Evolutionary conservation across 1,284 basidiomycete genomes (phyloP), one percentile per base, ranked within the genome.

Genomic region (Trichosporon asahii): DNA sequence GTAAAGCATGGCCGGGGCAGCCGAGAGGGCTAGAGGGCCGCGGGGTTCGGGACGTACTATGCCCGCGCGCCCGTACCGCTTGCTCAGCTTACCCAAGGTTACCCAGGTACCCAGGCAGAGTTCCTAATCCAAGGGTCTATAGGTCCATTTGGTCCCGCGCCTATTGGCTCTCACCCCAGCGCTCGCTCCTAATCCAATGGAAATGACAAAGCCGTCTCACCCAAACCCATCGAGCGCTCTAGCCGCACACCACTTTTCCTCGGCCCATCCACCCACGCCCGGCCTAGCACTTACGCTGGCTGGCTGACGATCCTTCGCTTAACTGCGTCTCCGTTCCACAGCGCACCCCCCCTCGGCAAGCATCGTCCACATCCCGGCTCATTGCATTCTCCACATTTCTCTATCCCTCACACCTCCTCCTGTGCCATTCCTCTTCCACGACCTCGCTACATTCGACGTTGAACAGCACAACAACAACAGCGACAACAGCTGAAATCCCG

Each of bases 121-220:
- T n/a, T n/a, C n/a, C n/a, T n/a, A n/a, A n/a, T n/a, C 9, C 49
- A 53, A 60, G 55, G 25, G 57, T 61, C 27, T 61, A 18, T 29
- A 23, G 27, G 15, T 21, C 29, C 9, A 27, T 61, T 31, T 31
- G 57, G 29, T 31, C 57, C 27, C 27, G 29, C 55, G 27, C 27
- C 55, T 31, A 29, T 27, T 27, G 57, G 29, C 57, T 7, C 27
- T 15, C 5, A 11, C 27, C 15, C 27, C 25, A 14, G 25, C 27
- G 55, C 55, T 14, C 21, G 53, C 7, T 27, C 53, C 53, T 60
- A 15, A 18, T 37, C 57, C 27, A 29, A 61, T 61, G 57, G 57
- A 61, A 33, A 61, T 61, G 57, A 61, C 57, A 61, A 61, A 61
- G 57, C 57, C 57, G 57, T 61, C 57, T 27, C 57, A 61, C 27